Evolutionary conservation across 805 yeast species (phyloP), one percentile per base, ranked within the genome.

Genomic region (Debaryomyces hansenii): DNA sequence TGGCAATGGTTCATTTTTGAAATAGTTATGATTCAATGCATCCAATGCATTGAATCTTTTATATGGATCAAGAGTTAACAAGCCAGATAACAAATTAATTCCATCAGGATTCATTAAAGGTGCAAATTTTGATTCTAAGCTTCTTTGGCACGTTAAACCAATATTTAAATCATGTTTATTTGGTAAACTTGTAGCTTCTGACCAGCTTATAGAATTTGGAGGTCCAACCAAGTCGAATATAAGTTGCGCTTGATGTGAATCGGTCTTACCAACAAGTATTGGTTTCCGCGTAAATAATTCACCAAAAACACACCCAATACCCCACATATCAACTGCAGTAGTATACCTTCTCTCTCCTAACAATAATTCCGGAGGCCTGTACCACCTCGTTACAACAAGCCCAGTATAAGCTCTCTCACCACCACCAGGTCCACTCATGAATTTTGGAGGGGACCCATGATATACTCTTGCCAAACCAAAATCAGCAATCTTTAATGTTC

Each of bases 291-390:
- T 82, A 67, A 87, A 92, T 59, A 91, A 75, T 66, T 94, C 99
- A 0, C 90, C 99, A 60, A 94, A 84, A 0, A 94, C 92, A 68
- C 99, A 94, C 1, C 98, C 98, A 16, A 89, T 79, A 0, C 98
- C 97, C 99, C 99, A 94, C 69, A 94, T 79, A 66, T 94, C 99
- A 10, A 92, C 92, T 0, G 98, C 96, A 0, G 97, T 87, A 2
- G 97, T 90, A 63, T 92, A 92, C 48, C 78, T 73, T 55, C 86
- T 76, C 54, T 90, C 96, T 3, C 97, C 97, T 44, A 94, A 68
- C 12, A 94, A 75, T 15, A 94, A 74, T 63, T 92, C 99, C 0
- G 98, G 99, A 1, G 99, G 96, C 48, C 99, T 75, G 66, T 95
- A 94, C 99, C 99, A 94, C 53, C 99, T 70, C 0, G 99, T 94